Evolutionary conservation across 345 rosid species (phyloP).

Genomic region (Eutrema yunnanense): DNA sequence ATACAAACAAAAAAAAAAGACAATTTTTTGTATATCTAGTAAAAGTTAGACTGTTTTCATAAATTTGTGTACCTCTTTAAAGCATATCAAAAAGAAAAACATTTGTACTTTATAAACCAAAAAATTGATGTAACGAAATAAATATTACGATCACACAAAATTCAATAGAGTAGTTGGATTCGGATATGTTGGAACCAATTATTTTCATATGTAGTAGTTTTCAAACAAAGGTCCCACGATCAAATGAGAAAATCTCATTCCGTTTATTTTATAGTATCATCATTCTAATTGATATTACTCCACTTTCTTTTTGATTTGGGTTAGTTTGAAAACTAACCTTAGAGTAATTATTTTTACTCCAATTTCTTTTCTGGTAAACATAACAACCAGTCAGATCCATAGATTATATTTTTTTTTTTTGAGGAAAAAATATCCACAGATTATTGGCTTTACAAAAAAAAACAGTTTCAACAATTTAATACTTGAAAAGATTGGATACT

Average conservation of each 20-base stretch:
- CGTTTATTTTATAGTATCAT: not conserved
- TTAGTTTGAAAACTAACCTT: not conserved
- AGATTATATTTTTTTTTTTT: no score
- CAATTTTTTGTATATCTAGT: no score
- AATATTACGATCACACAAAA: not conserved
- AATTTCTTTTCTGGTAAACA: no score
- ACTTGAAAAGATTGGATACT: not conserved
- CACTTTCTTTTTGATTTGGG: not conserved
- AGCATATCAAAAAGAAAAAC: not conserved
- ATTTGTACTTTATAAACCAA: not conserved
- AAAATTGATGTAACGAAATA: not conserved
- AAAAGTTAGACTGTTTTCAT: not conserved
- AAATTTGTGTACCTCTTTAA: not conserved
- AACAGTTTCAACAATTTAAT: no score
- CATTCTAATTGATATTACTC: not conserved
- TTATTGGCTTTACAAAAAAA: no score
- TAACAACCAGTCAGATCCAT: no score
- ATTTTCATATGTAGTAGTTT: conserved; percentile 4
- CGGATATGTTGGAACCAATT: conserved; percentile 9
- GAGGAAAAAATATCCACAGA: no score
- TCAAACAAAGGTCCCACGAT: conserved; percentile 21
- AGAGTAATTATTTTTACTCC: not conserved
- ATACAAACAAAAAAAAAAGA: no score
- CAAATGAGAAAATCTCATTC: not conserved
- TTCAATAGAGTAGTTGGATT: conserved; percentile 12